Percentiles rank a stretch among this genome's conserved stretches.
Evolutionary conservation across 495 filamentous ascomycete species (phyloP).

Genomic region (Aspergillus bridgeri): DNA sequence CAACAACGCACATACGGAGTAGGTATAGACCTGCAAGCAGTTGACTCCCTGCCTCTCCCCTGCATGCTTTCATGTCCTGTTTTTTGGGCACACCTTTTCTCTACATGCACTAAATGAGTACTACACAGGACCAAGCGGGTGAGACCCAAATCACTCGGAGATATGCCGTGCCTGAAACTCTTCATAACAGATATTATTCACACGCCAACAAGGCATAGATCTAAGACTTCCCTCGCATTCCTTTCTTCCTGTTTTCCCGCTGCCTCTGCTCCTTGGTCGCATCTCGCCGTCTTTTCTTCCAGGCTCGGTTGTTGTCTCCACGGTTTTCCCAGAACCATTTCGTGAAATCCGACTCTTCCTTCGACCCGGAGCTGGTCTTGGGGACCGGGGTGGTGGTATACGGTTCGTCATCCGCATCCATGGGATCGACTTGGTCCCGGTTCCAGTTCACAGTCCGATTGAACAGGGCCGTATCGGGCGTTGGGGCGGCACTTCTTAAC

Average conservation of each 20-base stretch:
- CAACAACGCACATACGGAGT: no score
- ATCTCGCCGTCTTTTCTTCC: conserved; percentile 81
- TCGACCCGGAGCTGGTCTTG: conserved; percentile 28
- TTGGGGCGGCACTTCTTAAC: conserved; percentile 82
- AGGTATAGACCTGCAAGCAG: no score
- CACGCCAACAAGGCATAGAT: not conserved
- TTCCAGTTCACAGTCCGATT: conserved; percentile 35
- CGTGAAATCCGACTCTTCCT: conserved; percentile 66
- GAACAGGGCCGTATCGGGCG: conserved; percentile 86
- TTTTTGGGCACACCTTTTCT: not conserved
- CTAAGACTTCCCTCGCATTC: conserved; percentile 44
- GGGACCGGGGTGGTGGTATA: conserved; percentile 24
- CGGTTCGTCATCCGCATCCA: conserved; percentile 30
- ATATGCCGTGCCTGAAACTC: not conserved
- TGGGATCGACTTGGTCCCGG: conserved; percentile 23
- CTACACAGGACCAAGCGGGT: not conserved
- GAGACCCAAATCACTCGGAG: not conserved
- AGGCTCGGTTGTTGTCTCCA: conserved; percentile 83
- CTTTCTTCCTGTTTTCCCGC: conserved; percentile 70
- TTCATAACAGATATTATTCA: not conserved
- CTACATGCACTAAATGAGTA: not conserved
- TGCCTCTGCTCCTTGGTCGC: conserved; percentile 83
- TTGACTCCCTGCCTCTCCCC: no score
- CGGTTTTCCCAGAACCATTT: conserved; percentile 92
- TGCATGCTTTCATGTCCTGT: not conserved